These are phyloP conservation scores for Parafenestella ontariensis DNA, from an alignment of 2,329 filamentous ascomycete species.

Conservation along the genomic window DNA sequence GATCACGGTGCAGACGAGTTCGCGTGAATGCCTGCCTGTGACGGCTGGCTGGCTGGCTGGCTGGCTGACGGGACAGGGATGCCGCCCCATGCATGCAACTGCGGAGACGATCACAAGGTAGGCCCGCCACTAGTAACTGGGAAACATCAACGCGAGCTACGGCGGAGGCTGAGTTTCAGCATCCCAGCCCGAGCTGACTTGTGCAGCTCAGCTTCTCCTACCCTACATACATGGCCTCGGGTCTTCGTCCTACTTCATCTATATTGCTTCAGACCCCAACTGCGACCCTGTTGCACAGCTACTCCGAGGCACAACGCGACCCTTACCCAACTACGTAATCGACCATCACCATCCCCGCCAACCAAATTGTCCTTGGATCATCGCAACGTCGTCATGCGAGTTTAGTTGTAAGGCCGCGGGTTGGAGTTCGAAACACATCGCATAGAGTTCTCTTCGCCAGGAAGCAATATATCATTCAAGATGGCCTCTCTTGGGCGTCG, in stretches of 20 bases:
- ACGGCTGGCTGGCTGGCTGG: too few species aligned
- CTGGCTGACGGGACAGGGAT: slow-evolving; percentile 6
- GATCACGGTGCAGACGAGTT: neutral
- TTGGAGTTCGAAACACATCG: neutral
- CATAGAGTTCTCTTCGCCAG: neutral
- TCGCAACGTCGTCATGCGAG: slow-evolving; percentile 11
- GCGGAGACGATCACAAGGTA: slow-evolving; percentile 5
- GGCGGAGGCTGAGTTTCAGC: slow-evolving; percentile 11
- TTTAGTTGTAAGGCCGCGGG: slow-evolving; percentile 2
- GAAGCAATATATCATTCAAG: neutral
- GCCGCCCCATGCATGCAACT: slow-evolving; percentile 4
- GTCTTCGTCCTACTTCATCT: neutral
- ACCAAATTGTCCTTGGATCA: neutral
- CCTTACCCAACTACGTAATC: slow-evolving; percentile 19
- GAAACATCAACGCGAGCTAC: neutral
- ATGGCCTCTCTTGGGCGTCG: slow-evolving; percentile 36
- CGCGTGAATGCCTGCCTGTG: slow-evolving; percentile 8
- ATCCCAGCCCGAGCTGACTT: slow-evolving; percentile 1
- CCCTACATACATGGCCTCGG: neutral
- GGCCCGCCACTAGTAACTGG: slow-evolving; percentile 8
- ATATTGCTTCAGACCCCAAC: slow-evolving; percentile 2
- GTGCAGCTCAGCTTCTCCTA: neutral
- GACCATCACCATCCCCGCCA: slow-evolving; percentile 9
- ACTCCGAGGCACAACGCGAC: slow-evolving; percentile 1
- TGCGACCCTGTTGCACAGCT: slow-evolving; percentile 1